A percentile compares a stretch with the other conserved stretches of the same genome.
Conservation (phyloP, 148 eudicot genomes). For the Chenopodium formosanum region DNA sequence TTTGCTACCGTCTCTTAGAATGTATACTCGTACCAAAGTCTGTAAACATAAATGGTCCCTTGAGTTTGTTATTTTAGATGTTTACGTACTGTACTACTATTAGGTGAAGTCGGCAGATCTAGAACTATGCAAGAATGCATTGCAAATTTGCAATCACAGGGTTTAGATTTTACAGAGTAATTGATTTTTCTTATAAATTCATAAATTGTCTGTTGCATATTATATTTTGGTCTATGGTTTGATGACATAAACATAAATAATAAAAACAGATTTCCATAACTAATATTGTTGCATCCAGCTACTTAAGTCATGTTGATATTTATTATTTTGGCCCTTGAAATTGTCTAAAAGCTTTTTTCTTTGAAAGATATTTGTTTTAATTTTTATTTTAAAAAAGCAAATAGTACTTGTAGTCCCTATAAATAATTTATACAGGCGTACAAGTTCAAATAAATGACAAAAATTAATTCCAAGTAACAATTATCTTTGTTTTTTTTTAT, state of each 20-base stretch:
- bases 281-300: constrained; percentile 2
- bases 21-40: background rate
- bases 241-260: background rate
- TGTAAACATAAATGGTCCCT: background rate
- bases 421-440: background rate
- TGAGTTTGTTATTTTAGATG: background rate
- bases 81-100: too few species aligned
- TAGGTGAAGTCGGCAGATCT: background rate
- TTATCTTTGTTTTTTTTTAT: too few species aligned
- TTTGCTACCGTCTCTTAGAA: too few species aligned
- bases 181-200: background rate
- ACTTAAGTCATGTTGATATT: background rate
- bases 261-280: constrained; percentile 1
- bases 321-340: constrained; percentile 1
- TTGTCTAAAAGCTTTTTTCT: background rate
- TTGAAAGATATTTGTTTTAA: background rate
- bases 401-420: constrained; percentile 11
- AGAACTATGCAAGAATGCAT: background rate
- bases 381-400: background rate
- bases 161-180: background rate
- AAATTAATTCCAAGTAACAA: background rate
- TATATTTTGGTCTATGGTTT: background rate
- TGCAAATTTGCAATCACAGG: background rate
- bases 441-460: constrained; percentile 19
- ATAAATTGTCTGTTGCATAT: background rate